Percentiles rank a stretch among this genome's conserved stretches.
Conservation (phyloP, 257 asterid species). For the Solanum ossicruentum region DNA sequence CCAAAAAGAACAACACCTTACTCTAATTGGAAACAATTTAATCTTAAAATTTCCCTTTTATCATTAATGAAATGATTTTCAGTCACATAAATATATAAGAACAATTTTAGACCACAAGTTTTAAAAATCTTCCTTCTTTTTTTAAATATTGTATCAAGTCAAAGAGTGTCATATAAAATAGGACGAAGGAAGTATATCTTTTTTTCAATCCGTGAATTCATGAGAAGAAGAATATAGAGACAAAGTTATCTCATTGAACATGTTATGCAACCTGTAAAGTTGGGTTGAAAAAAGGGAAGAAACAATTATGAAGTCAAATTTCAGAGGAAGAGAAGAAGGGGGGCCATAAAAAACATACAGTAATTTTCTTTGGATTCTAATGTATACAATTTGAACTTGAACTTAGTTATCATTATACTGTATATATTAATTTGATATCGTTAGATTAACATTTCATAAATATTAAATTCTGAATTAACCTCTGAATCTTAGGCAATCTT, state of each 20-base stretch:
- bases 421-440: neutral
- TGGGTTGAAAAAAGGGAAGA: neutral
- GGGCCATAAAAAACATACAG: neutral
- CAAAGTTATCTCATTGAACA: neutral
- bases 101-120: too few relatives aligned
- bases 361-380: neutral
- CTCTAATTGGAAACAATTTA: too few relatives aligned
- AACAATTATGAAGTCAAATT: neutral
- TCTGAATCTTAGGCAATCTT: neutral
- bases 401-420: neutral
- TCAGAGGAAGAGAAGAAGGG: neutral
- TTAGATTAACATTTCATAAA: neutral
- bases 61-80: too few relatives aligned
- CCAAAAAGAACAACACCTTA: too few relatives aligned
- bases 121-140: too few relatives aligned
- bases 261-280: slow-evolving; percentile 17
- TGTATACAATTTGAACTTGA: neutral
- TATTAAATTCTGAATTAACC: accelerated
- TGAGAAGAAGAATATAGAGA: neutral
- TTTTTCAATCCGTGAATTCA: neutral
- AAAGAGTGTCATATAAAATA: too few relatives aligned
- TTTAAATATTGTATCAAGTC: too few relatives aligned
- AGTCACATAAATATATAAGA: too few relatives aligned
- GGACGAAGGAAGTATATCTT: too few relatives aligned
- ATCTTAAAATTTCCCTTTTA: too few relatives aligned